Evolutionary conservation across 2,329 filamentous ascomycete genomes (phyloP), one percentile per base, ranked within the genome.

Genomic region (Alternaria novae-zelandiae): DNA sequence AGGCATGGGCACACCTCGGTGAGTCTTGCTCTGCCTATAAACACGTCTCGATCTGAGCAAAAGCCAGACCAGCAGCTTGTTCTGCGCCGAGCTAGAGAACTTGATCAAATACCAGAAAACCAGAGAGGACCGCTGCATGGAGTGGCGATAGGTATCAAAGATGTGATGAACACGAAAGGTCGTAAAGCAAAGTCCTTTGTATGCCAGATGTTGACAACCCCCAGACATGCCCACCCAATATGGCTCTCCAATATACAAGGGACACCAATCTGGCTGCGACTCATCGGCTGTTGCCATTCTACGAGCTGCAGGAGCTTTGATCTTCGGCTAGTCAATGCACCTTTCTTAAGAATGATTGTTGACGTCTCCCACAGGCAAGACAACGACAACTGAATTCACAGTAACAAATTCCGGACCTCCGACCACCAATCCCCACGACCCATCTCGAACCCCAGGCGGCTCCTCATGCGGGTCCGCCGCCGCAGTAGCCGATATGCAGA

Each of bases 401-500:
- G 0, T 36, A 0, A 1, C 32, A 0, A 36, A 36, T 2, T 36
- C 15, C 0, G 32, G 32, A 9, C 32, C 32, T n/a, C 8, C 32
- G 1, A 36, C 32, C 32, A 5, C 32, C 15, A 36, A 36, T n/a
- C 32, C 32, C 2, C 32, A 36, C 32, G 15, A 36, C 7, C 32
- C 32, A n/a, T n/a, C 32, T 36, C 15, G 32, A n/a, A 36, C 32
- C 8, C 32, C 32, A n/a, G 32, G 32, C 32, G 32, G 32, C 15
- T 36, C 32, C 1, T 36, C 32, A 36, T n/a, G 15, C 25, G 45
- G 45, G 0, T 47, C 45, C 7, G 45, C 45, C 9, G 45, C 45
- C 3, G 21, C 45, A 3, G 45, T 47, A n/a, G 45, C 23, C 13
- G 21, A 47, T 25, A 25, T 47, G 21, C 45, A 47, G 8, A 13